A percentile compares a stretch with the other conserved stretches of the same genome.
These are phyloP conservation scores for Lipomyces kockii DNA, from an alignment of 805 yeast species.

Conservation along the genomic window DNA sequence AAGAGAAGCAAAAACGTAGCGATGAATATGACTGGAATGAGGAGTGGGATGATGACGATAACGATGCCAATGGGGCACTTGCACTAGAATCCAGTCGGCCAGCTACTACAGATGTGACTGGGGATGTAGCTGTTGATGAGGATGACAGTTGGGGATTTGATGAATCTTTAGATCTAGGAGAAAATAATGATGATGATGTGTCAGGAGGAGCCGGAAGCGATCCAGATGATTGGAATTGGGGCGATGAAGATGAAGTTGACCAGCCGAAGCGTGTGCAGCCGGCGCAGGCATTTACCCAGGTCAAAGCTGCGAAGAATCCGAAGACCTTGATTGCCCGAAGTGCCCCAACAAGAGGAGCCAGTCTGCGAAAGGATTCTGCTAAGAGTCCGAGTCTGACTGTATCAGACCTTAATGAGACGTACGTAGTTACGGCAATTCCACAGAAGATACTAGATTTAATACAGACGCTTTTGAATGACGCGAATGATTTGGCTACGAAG, in stretches of 20 bases:
- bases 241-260: slow-evolving; percentile 25
- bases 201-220: slow-evolving; percentile 10
- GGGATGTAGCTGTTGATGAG: slow-evolving; percentile 13
- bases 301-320: neutral
- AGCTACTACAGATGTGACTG: neutral
- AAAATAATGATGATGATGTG: neutral
- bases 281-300: neutral
- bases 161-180: slow-evolving; percentile 29
- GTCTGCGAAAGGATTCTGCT: neutral
- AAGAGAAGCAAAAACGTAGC: slow-evolving; percentile 1
- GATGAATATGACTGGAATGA: slow-evolving; percentile 34
- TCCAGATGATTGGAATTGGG: slow-evolving; percentile 37
- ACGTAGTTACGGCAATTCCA: slow-evolving; percentile 33
- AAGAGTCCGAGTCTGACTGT: neutral
- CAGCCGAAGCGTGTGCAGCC: neutral
- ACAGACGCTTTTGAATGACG: slow-evolving; percentile 11
- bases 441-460: slow-evolving; percentile 20
- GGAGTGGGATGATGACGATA: slow-evolving; percentile 32
- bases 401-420: slow-evolving; percentile 25
- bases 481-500: slow-evolving; percentile 14
- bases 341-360: slow-evolving; percentile 13
- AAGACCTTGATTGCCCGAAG: neutral
- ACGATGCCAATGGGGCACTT: neutral
- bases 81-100: neutral
- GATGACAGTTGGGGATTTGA: slow-evolving; percentile 36